Evolutionary conservation across 1,284 basidiomycete genomes (phyloP).

Genomic region (Chiua sp.): DNA sequence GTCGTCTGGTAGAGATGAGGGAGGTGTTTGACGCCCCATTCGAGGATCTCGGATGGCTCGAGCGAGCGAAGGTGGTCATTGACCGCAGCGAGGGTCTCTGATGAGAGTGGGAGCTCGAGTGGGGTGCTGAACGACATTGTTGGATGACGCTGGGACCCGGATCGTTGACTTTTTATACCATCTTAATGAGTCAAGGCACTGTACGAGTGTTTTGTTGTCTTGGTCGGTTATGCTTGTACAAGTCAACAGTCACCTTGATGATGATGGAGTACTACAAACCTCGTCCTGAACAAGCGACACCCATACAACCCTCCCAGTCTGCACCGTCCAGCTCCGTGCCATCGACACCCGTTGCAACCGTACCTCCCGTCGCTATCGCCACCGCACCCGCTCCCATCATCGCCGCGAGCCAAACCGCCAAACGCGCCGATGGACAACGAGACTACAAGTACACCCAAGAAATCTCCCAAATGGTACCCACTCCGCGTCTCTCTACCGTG

Average conservation of each 20-base stretch:
- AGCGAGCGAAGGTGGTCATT: conserved; percentile 76
- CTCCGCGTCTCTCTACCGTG: too few species aligned
- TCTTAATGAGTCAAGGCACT: neutral
- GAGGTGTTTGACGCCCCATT: conserved; percentile 84
- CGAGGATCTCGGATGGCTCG: conserved; percentile 79
- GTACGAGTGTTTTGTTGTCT: neutral
- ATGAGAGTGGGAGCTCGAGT: conserved; percentile 67
- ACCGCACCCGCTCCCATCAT: conserved; percentile 6
- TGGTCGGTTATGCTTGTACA: neutral
- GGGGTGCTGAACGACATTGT: conserved; percentile 44
- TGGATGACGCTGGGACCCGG: neutral
- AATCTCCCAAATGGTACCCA: conserved; percentile 80
- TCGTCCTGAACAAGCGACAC: conserved; percentile 28
- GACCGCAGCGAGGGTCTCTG: conserved; percentile 67
- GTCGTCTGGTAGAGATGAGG: conserved; percentile 89
- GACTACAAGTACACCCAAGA: conserved; percentile 78
- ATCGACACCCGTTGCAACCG: conserved; percentile 26
- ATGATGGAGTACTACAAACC: conserved; percentile 37
- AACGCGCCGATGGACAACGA: conserved; percentile 33
- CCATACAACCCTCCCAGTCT: conserved; percentile 26
- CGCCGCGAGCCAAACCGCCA: conserved; percentile 14
- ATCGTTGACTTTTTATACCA: neutral
- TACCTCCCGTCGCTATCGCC: conserved; percentile 11
- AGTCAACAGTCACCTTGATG: neutral
- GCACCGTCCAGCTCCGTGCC: conserved; percentile 22